phyloP scores from a whole-genome alignment of 257 asterid genomes.

The Leonotis leonurus region DNA sequence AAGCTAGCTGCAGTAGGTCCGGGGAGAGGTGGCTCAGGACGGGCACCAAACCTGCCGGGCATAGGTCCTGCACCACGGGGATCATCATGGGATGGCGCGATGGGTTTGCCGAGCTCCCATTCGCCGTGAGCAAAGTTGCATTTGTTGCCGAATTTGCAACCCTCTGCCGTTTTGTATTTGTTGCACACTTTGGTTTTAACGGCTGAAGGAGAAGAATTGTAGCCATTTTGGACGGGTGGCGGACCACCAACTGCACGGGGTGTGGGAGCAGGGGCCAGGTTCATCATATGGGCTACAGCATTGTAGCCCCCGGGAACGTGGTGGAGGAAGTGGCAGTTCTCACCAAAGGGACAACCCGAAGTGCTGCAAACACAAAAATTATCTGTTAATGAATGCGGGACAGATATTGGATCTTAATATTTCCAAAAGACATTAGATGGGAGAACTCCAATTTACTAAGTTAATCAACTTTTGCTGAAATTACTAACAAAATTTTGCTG shows the following conservation, averaged over 20 bases:
- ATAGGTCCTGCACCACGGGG: constrained; percentile 38
- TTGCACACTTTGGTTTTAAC: constrained; percentile 76
- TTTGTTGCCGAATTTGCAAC: constrained; percentile 89
- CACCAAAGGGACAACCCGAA: constrained; percentile 60
- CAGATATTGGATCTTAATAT: neutral
- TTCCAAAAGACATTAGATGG: neutral
- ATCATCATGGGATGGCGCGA: constrained; percentile 44
- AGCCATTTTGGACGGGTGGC: constrained; percentile 17
- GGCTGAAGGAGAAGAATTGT: constrained; percentile 40
- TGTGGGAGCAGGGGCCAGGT: constrained; percentile 60
- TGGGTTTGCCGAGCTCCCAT: constrained; percentile 73
- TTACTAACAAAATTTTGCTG: too few relatives aligned
- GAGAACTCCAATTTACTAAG: neutral
- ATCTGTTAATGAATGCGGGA: neutral
- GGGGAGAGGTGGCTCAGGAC: constrained; percentile 40
- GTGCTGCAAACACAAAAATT: constrained; percentile 39
- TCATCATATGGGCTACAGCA: constrained; percentile 82
- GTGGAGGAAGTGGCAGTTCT: constrained; percentile 92
- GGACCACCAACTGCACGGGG: constrained; percentile 35
- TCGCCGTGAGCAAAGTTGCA: constrained; percentile 96
- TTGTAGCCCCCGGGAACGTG: constrained; percentile 79
- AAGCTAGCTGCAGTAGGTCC: constrained; percentile 60
- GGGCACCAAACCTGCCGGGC: constrained; percentile 38
- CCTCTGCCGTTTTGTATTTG: constrained; percentile 70
- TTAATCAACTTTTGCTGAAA: neutral